Evolutionary conservation across 2,329 filamentous ascomycete genomes (phyloP).

Genomic region (Cyanodermella asteris): DNA sequence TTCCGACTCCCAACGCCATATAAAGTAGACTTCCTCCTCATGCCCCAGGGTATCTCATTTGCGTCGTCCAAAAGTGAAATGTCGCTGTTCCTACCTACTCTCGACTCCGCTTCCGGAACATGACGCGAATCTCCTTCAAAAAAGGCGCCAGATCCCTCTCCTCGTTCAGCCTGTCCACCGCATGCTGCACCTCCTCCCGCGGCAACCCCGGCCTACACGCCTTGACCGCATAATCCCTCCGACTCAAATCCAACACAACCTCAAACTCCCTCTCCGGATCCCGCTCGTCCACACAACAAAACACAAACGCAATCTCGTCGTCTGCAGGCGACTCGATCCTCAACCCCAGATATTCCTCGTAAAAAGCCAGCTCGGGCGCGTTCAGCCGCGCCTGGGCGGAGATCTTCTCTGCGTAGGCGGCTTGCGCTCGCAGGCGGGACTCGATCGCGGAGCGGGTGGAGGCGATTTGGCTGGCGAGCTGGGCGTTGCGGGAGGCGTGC

Average conservation of each 20-base stretch:
- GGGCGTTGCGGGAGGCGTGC: conserved; percentile 31
- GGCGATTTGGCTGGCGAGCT: conserved; percentile 32
- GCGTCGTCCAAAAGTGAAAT: background rate
- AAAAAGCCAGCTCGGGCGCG: conserved; percentile 82
- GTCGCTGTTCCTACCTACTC: background rate
- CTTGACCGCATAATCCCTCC: conserved; percentile 65
- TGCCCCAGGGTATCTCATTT: background rate
- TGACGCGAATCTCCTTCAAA: conserved; percentile 38
- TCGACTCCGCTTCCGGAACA: too few species aligned
- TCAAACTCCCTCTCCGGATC: conserved; percentile 78
- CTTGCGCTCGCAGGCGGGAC: conserved; percentile 23
- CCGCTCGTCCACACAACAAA: conserved; percentile 64
- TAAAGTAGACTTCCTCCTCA: too few species aligned
- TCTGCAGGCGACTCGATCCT: conserved; percentile 69
- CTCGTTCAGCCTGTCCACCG: conserved; percentile 36
- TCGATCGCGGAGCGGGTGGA: conserved; percentile 24
- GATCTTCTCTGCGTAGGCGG: conserved; percentile 40
- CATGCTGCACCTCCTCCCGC: conserved; percentile 28
- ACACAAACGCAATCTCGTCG: conserved; percentile 77
- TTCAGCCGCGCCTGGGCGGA: conserved; percentile 76
- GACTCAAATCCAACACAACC: conserved; percentile 73
- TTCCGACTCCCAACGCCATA: too few species aligned
- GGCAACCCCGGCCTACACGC: conserved; percentile 51
- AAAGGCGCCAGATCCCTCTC: conserved; percentile 36
- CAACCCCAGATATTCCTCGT: conserved; percentile 76